Conservation (phyloP, 2,329 filamentous ascomycete species). For the Atkinsonella texensis region DNA sequence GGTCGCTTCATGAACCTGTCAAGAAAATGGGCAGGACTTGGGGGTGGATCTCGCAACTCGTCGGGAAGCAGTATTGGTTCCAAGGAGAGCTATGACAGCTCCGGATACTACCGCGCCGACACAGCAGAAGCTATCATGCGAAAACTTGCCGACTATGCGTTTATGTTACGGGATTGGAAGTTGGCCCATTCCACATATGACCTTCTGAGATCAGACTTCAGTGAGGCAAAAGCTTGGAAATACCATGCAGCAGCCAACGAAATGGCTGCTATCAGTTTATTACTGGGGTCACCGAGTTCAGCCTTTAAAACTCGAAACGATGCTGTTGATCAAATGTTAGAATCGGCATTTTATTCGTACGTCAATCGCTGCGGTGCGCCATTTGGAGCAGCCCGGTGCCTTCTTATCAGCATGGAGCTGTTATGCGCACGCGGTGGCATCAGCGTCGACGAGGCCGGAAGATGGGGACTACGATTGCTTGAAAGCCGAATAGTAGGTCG, state of each 20-base stretch:
- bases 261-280: slow-evolving; percentile 78
- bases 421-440: slow-evolving; percentile 68
- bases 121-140: slow-evolving; percentile 82
- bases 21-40: slow-evolving; percentile 79
- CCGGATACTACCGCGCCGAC: slow-evolving; percentile 75
- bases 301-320: slow-evolving; percentile 69
- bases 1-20: slow-evolving; percentile 93
- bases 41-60: slow-evolving; percentile 49
- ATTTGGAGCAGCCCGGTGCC: slow-evolving; percentile 67
- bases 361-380: slow-evolving; percentile 69
- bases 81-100: slow-evolving; percentile 63
- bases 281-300: slow-evolving; percentile 62
- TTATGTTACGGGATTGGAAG: slow-evolving; percentile 96
- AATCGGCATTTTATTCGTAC: slow-evolving; percentile 87
- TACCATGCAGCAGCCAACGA: slow-evolving; percentile 90
- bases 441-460: slow-evolving; percentile 74
- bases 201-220: slow-evolving; percentile 75
- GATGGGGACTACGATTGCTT: slow-evolving; percentile 70
- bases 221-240: slow-evolving; percentile 92
- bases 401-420: slow-evolving; percentile 69
- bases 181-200: slow-evolving; percentile 87
- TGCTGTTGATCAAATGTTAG: slow-evolving; percentile 73
- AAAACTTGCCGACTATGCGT: slow-evolving; percentile 86
- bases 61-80: slow-evolving; percentile 37
- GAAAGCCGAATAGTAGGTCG: slow-evolving; percentile 65